phyloP scores from a whole-genome alignment of 768 basidiomycete species.

The Phallus indusiatus region DNA sequence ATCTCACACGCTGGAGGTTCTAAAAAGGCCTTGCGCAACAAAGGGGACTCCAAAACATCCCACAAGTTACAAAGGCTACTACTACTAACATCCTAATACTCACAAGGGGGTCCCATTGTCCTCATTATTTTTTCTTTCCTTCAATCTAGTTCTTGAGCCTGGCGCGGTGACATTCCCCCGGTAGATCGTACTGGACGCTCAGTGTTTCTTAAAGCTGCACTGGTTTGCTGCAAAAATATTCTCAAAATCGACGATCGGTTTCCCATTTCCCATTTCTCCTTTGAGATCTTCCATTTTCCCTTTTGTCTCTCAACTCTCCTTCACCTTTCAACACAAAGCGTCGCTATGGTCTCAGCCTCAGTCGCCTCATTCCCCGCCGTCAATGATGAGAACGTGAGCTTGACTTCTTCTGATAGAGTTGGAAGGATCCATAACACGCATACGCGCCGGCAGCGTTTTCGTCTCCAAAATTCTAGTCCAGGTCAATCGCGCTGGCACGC shows the following conservation, averaged over 20 bases:
- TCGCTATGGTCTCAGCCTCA: neutral
- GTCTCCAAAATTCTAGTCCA: neutral
- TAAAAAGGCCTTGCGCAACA: neutral
- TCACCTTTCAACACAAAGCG: neutral
- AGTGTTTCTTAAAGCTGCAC: neutral
- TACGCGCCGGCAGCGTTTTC: conserved; percentile 7
- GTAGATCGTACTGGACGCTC: neutral
- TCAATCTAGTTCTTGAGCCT: neutral
- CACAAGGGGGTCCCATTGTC: neutral
- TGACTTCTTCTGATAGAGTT: neutral
- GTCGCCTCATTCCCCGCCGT: neutral
- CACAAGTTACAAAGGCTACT: neutral
- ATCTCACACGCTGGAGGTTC: neutral
- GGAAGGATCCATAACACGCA: conserved; percentile 3
- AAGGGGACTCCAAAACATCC: neutral
- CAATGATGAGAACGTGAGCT: conserved; percentile 10
- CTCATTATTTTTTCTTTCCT: neutral
- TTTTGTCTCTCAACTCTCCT: neutral
- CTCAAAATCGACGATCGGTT: neutral
- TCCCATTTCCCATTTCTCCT: neutral
- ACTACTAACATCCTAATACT: too few relatives aligned
- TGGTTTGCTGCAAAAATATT: neutral
- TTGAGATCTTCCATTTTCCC: neutral
- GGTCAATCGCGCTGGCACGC: neutral
- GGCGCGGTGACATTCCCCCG: neutral